phyloP scores from a whole-genome alignment of 2,329 filamentous ascomycete species.

The Parastagonospora avenae region DNA sequence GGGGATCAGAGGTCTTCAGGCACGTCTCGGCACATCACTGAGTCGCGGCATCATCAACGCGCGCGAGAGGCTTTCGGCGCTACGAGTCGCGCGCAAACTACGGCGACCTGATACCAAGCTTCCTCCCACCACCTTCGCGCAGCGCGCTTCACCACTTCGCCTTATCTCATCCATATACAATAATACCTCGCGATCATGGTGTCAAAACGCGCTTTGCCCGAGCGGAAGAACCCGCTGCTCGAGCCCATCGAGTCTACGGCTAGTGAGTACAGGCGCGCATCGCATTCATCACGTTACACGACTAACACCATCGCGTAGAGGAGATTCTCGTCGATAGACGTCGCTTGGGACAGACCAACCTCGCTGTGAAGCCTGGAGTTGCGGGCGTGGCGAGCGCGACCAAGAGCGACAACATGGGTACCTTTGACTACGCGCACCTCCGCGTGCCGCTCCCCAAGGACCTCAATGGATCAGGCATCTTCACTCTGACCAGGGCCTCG shows the following conservation, averaged over 20 bases:
- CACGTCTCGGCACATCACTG: conserved; percentile 10
- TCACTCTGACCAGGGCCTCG: conserved; percentile 69
- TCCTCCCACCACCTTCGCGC: conserved; percentile 25
- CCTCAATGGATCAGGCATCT: conserved; percentile 85
- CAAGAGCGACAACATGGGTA: conserved; percentile 74
- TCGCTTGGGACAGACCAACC: conserved; percentile 88
- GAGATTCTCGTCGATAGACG: conserved; percentile 75
- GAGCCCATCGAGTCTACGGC: conserved; percentile 64
- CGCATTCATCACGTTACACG: conserved; percentile 19
- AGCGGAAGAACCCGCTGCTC: conserved; percentile 69
- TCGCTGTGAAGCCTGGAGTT: conserved; percentile 80
- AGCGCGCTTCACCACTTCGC: conserved; percentile 27
- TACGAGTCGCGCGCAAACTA: conserved; percentile 20
- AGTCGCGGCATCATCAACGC: conserved; percentile 8
- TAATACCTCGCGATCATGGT: conserved; percentile 36
- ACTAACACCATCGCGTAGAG: conserved; percentile 43
- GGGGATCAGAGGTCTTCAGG: conserved; percentile 4
- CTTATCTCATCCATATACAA: conserved; percentile 13
- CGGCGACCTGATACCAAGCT: conserved; percentile 12
- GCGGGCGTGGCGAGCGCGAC: conserved; percentile 72
- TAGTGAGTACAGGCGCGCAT: conserved; percentile 59
- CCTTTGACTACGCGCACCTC: conserved; percentile 95
- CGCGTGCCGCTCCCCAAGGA: conserved; percentile 91
- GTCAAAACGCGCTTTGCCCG: conserved; percentile 59
- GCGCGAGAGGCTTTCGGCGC: conserved; percentile 12